phyloP scores from a whole-genome alignment of 768 basidiomycete genomes.

The Auriscalpium microsporum region DNA sequence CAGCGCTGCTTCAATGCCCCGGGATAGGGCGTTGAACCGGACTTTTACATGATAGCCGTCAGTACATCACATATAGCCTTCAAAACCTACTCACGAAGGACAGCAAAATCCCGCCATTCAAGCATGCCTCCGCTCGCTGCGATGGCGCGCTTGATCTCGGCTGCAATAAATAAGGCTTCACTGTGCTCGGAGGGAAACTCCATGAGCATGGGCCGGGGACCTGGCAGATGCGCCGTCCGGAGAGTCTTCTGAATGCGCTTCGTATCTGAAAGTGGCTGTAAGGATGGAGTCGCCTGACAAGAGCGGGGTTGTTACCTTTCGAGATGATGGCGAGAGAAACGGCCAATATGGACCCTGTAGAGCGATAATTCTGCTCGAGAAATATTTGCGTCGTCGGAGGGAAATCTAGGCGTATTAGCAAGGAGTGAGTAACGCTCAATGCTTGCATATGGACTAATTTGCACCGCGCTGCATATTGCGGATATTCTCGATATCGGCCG shows the following conservation, averaged over 20 bases:
- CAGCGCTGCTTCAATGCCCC: conserved; percentile 64
- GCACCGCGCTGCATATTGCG: conserved; percentile 64
- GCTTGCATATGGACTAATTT: not conserved
- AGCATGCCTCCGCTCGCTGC: conserved; percentile 67
- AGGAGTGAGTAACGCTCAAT: too few relatives aligned
- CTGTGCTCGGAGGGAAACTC: conserved; percentile 44
- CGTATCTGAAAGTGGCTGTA: conserved; percentile 41
- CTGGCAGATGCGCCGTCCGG: conserved; percentile 56
- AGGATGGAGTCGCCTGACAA: not conserved
- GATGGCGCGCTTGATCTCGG: conserved; percentile 70
- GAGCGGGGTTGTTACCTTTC: conserved; percentile 44
- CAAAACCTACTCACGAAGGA: conserved; percentile 51
- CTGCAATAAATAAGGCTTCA: conserved; percentile 66
- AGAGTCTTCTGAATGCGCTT: conserved; percentile 68
- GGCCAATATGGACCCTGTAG: conserved; percentile 65
- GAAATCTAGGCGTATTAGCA: conserved; percentile 44
- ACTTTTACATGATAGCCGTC: too few relatives aligned
- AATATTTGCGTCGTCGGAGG: conserved; percentile 55
- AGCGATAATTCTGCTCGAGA: conserved; percentile 83
- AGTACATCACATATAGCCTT: not conserved
- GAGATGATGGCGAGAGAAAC: conserved; percentile 72
- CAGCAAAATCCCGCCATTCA: conserved; percentile 67
- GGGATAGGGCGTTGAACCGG: conserved; percentile 70
- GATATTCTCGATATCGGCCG: conserved; percentile 70
- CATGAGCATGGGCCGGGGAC: conserved; percentile 51